phyloP scores from a whole-genome alignment of 2,329 filamentous ascomycete species.

The Endoconidiophora polonica region DNA sequence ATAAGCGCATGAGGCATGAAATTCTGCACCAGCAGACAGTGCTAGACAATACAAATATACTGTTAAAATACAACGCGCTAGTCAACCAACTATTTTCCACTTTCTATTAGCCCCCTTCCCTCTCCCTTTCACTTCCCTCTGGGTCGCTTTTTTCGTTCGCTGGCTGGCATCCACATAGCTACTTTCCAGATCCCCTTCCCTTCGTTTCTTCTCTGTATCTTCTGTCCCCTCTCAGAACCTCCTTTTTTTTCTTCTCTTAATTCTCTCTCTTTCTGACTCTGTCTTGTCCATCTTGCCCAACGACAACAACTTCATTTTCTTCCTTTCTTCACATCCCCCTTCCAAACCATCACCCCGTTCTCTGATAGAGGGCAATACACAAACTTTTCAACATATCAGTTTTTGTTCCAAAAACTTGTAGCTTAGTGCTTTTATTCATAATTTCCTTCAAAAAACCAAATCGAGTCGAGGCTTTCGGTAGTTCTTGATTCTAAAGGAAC shows the following conservation, averaged over 20 bases:
- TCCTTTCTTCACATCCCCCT: background rate
- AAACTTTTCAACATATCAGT: too few species aligned
- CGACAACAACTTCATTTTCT: slow-evolving; percentile 4
- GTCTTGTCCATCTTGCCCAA: slow-evolving; percentile 4
- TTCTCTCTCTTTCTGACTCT: slow-evolving; percentile 4
- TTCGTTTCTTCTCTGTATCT: slow-evolving; percentile 5
- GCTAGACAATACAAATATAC: background rate
- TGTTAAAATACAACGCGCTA: too few species aligned
- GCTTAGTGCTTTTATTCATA: background rate
- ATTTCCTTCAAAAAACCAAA: slow-evolving; percentile 3
- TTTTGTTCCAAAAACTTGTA: too few species aligned
- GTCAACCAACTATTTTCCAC: background rate
- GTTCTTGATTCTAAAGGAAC: slow-evolving; percentile 9
- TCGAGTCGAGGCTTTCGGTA: slow-evolving; percentile 12
- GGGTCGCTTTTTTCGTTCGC: slow-evolving; percentile 1
- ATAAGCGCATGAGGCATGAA: background rate
- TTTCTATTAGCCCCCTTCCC: background rate
- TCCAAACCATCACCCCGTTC: background rate
- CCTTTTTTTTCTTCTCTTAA: slow-evolving; percentile 8
- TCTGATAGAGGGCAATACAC: too few species aligned
- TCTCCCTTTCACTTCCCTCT: background rate
- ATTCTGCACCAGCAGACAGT: background rate
- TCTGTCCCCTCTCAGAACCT: slow-evolving; percentile 13
- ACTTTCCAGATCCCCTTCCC: slow-evolving; percentile 4
- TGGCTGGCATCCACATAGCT: background rate